These are phyloP conservation scores for Asparagopsis taxiformis DNA, from an alignment of 31 red algal species.

Conservation along the genomic window DNA sequence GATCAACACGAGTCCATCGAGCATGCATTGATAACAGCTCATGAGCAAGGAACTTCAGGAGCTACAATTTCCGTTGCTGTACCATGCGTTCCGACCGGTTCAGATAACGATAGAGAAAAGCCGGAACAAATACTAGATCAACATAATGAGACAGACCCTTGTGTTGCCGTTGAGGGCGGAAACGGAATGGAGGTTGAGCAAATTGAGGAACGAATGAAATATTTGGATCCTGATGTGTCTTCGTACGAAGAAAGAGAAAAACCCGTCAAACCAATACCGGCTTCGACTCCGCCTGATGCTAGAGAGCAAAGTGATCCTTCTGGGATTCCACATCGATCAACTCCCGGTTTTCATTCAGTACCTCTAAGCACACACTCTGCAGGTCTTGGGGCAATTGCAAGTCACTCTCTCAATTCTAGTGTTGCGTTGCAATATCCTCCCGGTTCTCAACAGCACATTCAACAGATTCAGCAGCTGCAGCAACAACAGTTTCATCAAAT, in stretches of 20 bases:
- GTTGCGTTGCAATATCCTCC: background rate
- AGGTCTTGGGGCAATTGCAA: background rate
- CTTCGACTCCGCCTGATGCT: background rate
- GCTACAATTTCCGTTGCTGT: background rate
- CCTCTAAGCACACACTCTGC: background rate
- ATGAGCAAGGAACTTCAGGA: constrained; percentile 13
- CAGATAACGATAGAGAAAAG: background rate
- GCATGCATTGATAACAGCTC: constrained; percentile 50
- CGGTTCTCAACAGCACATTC: constrained; percentile 1
- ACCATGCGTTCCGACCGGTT: background rate
- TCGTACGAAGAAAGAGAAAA: constrained; percentile 19
- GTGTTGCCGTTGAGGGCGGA: background rate
- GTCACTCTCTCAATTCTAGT: background rate
- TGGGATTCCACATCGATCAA: background rate
- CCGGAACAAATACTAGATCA: background rate
- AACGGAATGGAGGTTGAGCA: constrained; percentile 15
- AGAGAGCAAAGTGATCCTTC: background rate
- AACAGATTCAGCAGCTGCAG: constrained; percentile 8
- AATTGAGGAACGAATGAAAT: constrained; percentile 18
- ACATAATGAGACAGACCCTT: background rate
- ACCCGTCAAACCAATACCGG: background rate
- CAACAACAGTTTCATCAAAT: constrained; percentile 15
- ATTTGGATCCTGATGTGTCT: background rate
- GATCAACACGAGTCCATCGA: constrained; percentile 71
- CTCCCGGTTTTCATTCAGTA: background rate